Percentiles rank a stretch among this genome's conserved stretches.
Evolutionary conservation across 345 rosid genomes (phyloP).

Genomic region (Gossypium anomalum): DNA sequence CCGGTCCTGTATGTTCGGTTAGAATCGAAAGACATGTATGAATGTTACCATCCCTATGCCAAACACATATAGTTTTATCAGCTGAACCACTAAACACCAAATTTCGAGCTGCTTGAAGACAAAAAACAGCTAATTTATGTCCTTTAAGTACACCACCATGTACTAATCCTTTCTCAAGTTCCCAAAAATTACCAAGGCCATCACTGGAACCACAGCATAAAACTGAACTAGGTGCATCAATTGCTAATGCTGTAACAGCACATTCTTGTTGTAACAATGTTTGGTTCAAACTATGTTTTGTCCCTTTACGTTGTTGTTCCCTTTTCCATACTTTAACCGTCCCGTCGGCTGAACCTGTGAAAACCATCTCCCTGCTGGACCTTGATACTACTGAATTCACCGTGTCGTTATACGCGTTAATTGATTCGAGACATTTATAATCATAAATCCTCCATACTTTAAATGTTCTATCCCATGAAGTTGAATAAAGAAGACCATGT

Average conservation of each 20-base stretch:
- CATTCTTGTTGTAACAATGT: constrained; percentile 74
- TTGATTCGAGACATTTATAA: constrained; percentile 77
- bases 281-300: constrained; percentile 53
- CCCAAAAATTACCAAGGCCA: constrained; percentile 87
- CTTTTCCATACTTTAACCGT: constrained; percentile 85
- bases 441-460: constrained; percentile 90
- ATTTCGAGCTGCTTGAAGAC: constrained; percentile 67
- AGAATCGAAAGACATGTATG: constrained; percentile 84
- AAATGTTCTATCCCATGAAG: constrained; percentile 89
- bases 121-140: constrained; percentile 85
- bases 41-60: constrained; percentile 66
- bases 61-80: constrained; percentile 90
- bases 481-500: constrained; percentile 64
- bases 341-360: constrained; percentile 94
- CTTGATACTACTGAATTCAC: constrained; percentile 71
- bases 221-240: constrained; percentile 36
- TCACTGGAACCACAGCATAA: constrained; percentile 89
- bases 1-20: constrained; percentile 91
- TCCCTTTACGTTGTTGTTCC: constrained; percentile 44
- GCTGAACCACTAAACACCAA: constrained; percentile 91
- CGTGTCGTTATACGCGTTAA: constrained; percentile 82
- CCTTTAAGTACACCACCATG: constrained; percentile 82
- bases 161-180: constrained; percentile 53
- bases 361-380: constrained; percentile 40
- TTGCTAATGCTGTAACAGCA: constrained; percentile 82